Conservation (phyloP, 148 eudicot genomes). For the Rhododendron ferrugineum region DNA sequence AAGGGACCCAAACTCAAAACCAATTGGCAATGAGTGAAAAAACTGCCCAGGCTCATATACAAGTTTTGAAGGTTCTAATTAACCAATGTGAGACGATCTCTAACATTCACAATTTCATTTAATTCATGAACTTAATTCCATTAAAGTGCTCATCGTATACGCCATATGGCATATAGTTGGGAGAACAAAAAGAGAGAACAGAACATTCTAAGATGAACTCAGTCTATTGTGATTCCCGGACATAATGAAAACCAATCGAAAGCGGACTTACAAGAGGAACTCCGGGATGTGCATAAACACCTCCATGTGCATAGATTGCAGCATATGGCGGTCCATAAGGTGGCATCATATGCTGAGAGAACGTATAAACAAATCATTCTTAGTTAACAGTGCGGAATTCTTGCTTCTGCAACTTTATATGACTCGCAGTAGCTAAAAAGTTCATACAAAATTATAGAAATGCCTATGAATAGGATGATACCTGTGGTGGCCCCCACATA, state of each 20-base stretch:
- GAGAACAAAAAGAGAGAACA: not conserved
- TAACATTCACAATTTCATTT: not conserved
- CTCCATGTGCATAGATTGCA: slow-evolving; percentile 86
- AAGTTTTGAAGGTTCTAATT: too few relatives aligned
- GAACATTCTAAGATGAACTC: not conserved
- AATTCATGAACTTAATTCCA: not conserved
- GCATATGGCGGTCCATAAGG: slow-evolving; percentile 94
- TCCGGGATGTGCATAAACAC: slow-evolving; percentile 89
- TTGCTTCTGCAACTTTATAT: not conserved
- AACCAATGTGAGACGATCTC: too few relatives aligned
- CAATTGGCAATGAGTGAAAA: too few relatives aligned
- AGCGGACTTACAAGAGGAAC: slow-evolving; percentile 60
- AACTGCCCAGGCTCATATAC: too few relatives aligned
- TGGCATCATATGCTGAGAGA: slow-evolving; percentile 76
- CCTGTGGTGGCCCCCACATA: slow-evolving; percentile 98
- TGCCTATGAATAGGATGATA: slow-evolving; percentile 11
- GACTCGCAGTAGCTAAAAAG: not conserved
- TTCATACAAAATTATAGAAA: not conserved
- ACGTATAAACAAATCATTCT: not conserved
- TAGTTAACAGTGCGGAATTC: not conserved
- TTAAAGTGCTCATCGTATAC: not conserved
- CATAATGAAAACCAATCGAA: not conserved
- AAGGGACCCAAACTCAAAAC: too few relatives aligned
- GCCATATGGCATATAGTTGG: too few relatives aligned
- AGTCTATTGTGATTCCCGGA: not conserved